These are phyloP conservation scores for Xylariaceae sp. DNA, from an alignment of 2,329 filamentous ascomycete genomes.

Conservation along the genomic window DNA sequence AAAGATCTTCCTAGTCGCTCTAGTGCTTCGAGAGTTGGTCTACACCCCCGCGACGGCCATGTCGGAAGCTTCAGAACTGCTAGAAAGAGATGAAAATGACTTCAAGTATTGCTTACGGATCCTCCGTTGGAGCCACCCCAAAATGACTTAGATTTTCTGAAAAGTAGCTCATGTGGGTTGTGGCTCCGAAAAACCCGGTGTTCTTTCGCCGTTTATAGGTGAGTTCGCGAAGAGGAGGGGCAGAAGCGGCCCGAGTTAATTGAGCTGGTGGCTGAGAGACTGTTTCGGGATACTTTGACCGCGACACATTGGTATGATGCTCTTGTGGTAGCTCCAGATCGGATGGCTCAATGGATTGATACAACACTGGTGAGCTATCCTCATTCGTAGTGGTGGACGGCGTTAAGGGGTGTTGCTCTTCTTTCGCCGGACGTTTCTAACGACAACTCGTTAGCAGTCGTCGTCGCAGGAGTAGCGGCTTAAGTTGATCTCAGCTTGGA, in stretches of 20 bases:
- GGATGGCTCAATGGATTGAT: slow-evolving; percentile 23
- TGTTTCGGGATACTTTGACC: slow-evolving; percentile 5
- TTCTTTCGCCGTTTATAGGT: slow-evolving; percentile 22
- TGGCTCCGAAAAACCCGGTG: slow-evolving; percentile 30
- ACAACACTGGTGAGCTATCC: slow-evolving; percentile 11
- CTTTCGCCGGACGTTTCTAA: slow-evolving; percentile 21
- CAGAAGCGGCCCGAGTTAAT: slow-evolving; percentile 29
- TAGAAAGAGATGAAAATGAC: no score
- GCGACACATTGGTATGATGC: slow-evolving; percentile 4
- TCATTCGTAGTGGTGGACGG: slow-evolving; percentile 20
- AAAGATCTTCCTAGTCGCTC: no score
- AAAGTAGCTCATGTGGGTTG: slow-evolving; percentile 30
- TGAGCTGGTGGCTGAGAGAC: slow-evolving; percentile 15
- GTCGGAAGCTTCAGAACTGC: no score
- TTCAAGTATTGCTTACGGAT: no score
- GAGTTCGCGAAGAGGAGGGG: slow-evolving; percentile 25
- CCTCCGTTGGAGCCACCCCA: slow-evolving; percentile 23
- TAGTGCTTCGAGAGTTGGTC: no score
- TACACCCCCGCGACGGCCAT: no score
- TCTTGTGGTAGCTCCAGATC: slow-evolving; percentile 5
- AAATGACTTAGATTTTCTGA: slow-evolving; percentile 29
- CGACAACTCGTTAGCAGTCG: no score
- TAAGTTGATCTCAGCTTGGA: no score
- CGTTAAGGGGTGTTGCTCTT: no score
- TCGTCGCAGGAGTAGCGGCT: no score